Conservation (phyloP, 1,284 basidiomycete species). For the Flammula alnicola region DNA sequence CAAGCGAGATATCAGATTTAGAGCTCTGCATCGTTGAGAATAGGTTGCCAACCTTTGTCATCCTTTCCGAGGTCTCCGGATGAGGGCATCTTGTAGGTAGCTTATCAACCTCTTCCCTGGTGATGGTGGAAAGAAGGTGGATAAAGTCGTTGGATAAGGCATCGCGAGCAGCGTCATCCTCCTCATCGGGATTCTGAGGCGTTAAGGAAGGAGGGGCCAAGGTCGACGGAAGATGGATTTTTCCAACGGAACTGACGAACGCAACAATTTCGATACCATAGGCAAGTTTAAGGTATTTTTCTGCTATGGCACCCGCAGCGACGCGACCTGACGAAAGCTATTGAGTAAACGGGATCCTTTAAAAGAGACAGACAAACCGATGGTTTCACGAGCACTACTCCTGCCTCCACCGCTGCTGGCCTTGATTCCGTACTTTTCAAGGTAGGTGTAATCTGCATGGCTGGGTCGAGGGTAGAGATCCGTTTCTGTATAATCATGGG, state of each 20-base stretch:
- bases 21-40: neutral
- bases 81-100: constrained; percentile 93
- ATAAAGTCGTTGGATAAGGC: constrained; percentile 86
- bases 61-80: constrained; percentile 82
- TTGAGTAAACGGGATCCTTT: constrained; percentile 5
- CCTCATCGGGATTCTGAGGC: constrained; percentile 48
- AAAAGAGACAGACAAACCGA: constrained; percentile 53
- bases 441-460: constrained; percentile 98
- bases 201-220: constrained; percentile 44
- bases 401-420: constrained; percentile 96
- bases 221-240: constrained; percentile 77
- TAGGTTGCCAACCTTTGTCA: constrained; percentile 75
- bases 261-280: constrained; percentile 96
- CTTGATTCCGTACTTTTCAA: constrained; percentile 97
- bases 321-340: constrained; percentile 72
- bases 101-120: constrained; percentile 88
- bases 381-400: constrained; percentile 95
- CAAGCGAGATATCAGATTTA: constrained; percentile 11
- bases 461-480: constrained; percentile 96
- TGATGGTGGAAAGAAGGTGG: constrained; percentile 79
- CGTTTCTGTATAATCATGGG: constrained; percentile 98
- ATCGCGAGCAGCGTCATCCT: constrained; percentile 78
- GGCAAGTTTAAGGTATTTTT: constrained; percentile 90
- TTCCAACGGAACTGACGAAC: constrained; percentile 96
- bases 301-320: constrained; percentile 97